Evolutionary conservation across 306 rosid species (phyloP).

Genomic region (Trifolium dubium): DNA sequence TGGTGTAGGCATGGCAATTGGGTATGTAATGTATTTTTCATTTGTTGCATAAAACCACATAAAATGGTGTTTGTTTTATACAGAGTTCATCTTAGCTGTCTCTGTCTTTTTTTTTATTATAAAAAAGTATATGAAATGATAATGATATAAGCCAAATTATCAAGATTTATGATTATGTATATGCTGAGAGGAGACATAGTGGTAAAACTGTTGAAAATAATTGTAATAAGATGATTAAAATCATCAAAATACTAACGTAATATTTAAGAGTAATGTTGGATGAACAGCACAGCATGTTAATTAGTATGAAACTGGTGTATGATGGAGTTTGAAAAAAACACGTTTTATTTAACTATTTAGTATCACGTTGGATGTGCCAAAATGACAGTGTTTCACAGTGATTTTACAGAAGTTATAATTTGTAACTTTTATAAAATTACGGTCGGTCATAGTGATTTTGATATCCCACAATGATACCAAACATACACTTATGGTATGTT

Average conservation of each 20-base stretch:
- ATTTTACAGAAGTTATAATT: too few relatives aligned
- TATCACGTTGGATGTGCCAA: too few relatives aligned
- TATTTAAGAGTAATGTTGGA: slow-evolving; percentile 15
- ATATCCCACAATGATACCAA: too few relatives aligned
- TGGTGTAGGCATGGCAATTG: slow-evolving; percentile 42
- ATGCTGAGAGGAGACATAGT: slow-evolving; percentile 18
- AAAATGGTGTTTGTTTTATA: slow-evolving; percentile 44
- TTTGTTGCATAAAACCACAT: slow-evolving; percentile 45
- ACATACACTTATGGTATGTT: too few relatives aligned
- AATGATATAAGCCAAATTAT: slow-evolving; percentile 2
- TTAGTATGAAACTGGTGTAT: slow-evolving; percentile 17
- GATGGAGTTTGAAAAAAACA: slow-evolving; percentile 3
- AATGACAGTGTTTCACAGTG: too few relatives aligned
- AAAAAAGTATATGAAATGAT: neutral
- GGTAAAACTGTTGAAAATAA: slow-evolving; percentile 33
- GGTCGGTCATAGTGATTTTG: too few relatives aligned
- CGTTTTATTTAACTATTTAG: too few relatives aligned
- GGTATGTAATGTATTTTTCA: slow-evolving; percentile 31
- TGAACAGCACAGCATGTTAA: neutral
- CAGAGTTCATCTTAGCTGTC: slow-evolving; percentile 19
- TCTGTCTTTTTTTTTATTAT: neutral
- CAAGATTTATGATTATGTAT: slow-evolving; percentile 40
- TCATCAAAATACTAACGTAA: slow-evolving; percentile 33
- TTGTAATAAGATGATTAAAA: slow-evolving; percentile 40
- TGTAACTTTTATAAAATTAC: too few relatives aligned